A percentile compares a stretch with the other conserved stretches of the same genome.
These are phyloP conservation scores for Collybia mongolica DNA, from an alignment of 768 basidiomycete species.

Conservation along the genomic window DNA sequence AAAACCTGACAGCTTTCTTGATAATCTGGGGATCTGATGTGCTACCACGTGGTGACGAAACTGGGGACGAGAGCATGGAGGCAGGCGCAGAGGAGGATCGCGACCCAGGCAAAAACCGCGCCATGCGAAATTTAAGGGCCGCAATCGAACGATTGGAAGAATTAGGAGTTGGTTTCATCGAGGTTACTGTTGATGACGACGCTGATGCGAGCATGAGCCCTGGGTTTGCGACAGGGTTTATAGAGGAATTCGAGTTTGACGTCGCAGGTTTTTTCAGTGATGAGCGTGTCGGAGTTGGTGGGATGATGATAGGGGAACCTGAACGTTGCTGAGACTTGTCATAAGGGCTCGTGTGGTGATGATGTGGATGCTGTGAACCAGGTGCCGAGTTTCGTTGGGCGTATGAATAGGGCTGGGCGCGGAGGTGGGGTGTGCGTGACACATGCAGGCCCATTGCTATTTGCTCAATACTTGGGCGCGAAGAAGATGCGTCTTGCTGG, in stretches of 20 bases:
- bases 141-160: conserved; percentile 14
- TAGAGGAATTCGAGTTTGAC: conserved; percentile 33
- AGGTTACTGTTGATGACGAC: conserved; percentile 49
- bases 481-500: conserved; percentile 33
- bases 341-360: conserved; percentile 14
- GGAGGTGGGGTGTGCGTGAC: conserved; percentile 73
- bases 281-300: conserved; percentile 61
- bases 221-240: conserved; percentile 29
- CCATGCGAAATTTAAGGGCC: conserved; percentile 44
- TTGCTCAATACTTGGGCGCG: conserved; percentile 68
- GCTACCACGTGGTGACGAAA: conserved; percentile 38
- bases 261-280: conserved; percentile 59
- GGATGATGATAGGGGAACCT: conserved; percentile 32
- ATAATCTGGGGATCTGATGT: conserved; percentile 30
- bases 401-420: conserved; percentile 36
- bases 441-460: conserved; percentile 81
- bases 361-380: conserved; percentile 19
- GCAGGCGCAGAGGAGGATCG: conserved; percentile 38
- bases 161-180: conserved; percentile 28
- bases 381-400: conserved; percentile 21
- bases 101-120: conserved; percentile 46
- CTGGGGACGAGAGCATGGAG: conserved; percentile 28
- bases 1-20: conserved; percentile 64
- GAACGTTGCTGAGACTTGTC: conserved; percentile 17
- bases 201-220: conserved; percentile 40